A percentile compares a stretch with the other conserved stretches of the same genome.
Conservation (phyloP, 1,139 yeast genomes). For the Magnusiomyces paraingens region DNA sequence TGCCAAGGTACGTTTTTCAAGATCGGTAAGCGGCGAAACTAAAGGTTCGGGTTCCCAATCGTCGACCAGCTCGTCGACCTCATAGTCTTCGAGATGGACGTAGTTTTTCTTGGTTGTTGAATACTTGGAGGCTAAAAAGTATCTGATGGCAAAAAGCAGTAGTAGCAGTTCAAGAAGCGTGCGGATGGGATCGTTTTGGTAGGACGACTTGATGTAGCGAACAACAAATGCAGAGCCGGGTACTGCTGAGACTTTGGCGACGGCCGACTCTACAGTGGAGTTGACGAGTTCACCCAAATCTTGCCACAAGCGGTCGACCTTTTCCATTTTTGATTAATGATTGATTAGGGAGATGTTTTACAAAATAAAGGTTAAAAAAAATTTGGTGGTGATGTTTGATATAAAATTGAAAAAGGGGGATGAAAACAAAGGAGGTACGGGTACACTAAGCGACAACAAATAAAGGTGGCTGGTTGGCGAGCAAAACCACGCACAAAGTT, state of each 20-base stretch:
- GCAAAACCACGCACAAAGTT: no score
- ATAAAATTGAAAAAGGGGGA: neutral
- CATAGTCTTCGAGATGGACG: constrained; percentile 56
- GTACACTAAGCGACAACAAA: neutral
- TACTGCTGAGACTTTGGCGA: constrained; percentile 29
- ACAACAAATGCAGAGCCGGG: constrained; percentile 82
- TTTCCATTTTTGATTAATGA: constrained; percentile 15
- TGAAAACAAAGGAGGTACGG: neutral
- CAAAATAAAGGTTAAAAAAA: neutral
- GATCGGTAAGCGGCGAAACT: constrained; percentile 46
- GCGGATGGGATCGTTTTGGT: constrained; percentile 89
- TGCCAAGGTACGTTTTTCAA: constrained; percentile 57
- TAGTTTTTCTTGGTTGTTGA: constrained; percentile 70
- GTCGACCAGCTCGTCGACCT: constrained; percentile 73
- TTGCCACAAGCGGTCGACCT: constrained; percentile 15
- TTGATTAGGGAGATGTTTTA: neutral
- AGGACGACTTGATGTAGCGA: constrained; percentile 79
- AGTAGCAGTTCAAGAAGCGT: constrained; percentile 74
- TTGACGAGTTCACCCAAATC: constrained; percentile 26
- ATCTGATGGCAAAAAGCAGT: constrained; percentile 77
- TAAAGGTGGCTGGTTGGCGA: no score
- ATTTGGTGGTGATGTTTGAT: neutral
- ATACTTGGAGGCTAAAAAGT: constrained; percentile 75
- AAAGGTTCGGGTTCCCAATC: constrained; percentile 93
- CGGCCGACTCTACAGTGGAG: constrained; percentile 23